Evolutionary conservation across 1,284 basidiomycete genomes (phyloP), one percentile per base, ranked within the genome.

Genomic region (Sporisorium graminicola): DNA sequence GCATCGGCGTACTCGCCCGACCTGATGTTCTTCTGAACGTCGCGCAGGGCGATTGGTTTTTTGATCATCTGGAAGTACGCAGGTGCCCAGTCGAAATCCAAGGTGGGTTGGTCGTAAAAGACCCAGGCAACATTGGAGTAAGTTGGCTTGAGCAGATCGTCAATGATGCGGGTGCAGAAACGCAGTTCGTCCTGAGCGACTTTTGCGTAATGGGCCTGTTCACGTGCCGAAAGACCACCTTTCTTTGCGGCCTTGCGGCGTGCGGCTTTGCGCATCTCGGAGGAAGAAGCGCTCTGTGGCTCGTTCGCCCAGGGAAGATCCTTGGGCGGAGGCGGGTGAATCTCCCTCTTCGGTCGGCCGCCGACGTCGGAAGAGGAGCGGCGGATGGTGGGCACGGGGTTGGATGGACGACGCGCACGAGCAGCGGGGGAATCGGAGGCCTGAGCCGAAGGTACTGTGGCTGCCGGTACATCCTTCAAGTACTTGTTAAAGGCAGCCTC

Each of bases 341-440:
- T 95, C 86, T 98, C 96, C 58, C 96, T 93, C 87, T 98, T 98
- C 0, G 96, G 96, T 22, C 96, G 91, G n/a, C 90, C 89, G 42
- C 90, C 87, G 49, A 88, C 88, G 29, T 86, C 86, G n/a, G 87
- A 86, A 13, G 86, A 86, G 18, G 90, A 91, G 29, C 92, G 91
- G 47, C 92, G 90, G 78, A 93, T 92, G 58, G 90, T 90, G 54
- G 92, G 93, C 8, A 93, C 89, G n/a, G 91, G 90, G 0, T 91
- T 91, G 5, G 92, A 93, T 1, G 90, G 88, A 55, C 92, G 90
- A 51, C 92, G 90, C 27, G 88, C 87, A 50, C 89, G 85, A 20
- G 64, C 70, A 29, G 70, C 73, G 6, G 26, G 35, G 7, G 70
- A 24, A 14, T 74, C 75, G 9, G 62, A 33, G 26, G 42, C 80